These are phyloP conservation scores for Saccharomycopsis guyanensis DNA, from an alignment of 805 yeast species.

Conservation along the genomic window DNA sequence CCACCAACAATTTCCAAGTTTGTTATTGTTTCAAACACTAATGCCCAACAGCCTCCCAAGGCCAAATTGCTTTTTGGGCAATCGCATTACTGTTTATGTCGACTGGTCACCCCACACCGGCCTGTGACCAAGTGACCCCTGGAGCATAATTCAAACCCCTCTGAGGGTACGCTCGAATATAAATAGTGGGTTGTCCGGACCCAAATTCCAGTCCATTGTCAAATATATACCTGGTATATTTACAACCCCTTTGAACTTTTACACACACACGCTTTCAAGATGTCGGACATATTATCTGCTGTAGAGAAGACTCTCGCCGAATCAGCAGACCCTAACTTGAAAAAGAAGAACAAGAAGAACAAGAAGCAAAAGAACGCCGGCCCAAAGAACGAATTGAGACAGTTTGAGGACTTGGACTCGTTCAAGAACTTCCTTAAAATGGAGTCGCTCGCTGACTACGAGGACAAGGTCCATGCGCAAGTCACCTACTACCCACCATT, in stretches of 20 bases:
- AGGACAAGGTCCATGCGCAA: slow-evolving; percentile 53
- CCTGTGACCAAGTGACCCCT: neutral
- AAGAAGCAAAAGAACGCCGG: slow-evolving; percentile 10
- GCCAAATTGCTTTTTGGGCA: no score
- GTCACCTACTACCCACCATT: slow-evolving; percentile 69
- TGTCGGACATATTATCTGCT: slow-evolving; percentile 21
- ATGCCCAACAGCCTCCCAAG: no score
- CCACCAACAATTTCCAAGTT: no score
- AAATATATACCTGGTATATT: no score
- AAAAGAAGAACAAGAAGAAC: slow-evolving; percentile 15
- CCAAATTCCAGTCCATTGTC: no score
- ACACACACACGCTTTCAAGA: slow-evolving; percentile 5
- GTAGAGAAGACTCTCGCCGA: slow-evolving; percentile 21
- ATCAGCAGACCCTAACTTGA: slow-evolving; percentile 14
- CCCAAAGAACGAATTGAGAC: slow-evolving; percentile 9
- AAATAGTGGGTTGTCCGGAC: no score
- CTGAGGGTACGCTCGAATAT: neutral
- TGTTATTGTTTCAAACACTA: no score
- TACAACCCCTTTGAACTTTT: neutral
- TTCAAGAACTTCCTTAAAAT: slow-evolving; percentile 61
- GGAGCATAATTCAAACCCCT: neutral
- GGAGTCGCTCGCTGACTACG: slow-evolving; percentile 73
- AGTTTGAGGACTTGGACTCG: slow-evolving; percentile 53
- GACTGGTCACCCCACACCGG: neutral
- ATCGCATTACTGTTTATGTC: no score